Evolutionary conservation across 148 eudicot genomes (phyloP), one percentile per base, ranked within the genome.

Genomic region (Spergularia marina): DNA sequence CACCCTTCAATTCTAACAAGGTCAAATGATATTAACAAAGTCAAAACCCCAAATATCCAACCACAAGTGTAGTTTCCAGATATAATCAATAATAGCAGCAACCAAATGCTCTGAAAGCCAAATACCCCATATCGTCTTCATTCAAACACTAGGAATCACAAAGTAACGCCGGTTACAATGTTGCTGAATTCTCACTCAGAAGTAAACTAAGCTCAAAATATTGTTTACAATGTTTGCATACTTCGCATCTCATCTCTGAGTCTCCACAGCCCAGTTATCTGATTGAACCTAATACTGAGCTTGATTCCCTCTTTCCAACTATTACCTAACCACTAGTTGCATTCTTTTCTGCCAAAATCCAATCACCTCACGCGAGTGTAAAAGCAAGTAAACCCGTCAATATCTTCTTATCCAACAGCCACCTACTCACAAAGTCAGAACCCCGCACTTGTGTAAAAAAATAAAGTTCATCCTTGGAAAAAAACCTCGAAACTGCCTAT

Each of bases 241-340:
- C 25, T 47, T 12, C 18, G 41, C 53, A 20, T 8, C 41, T 58
- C 13, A 3, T 60, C 53, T 58, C 8, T 23, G 66, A 10, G 64
- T 61, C 4, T n/a, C 18, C 53, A 72, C 36, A 64, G 53, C 53
- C 62, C 62, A 39, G 52, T 8, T 18, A 58, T 41, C 14, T 5
- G 13, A 52, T 30, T 47, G 14, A 12, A n/a, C 30, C 17, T 13
- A 51, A 44, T 10, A 36, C 34, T 8, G 49, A 57, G 41, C 17
- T 57, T 25, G 23, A 66, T 18, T n/a, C 78, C 70, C 13, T 64
- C 20, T 63, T 34, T 63, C 47, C 47, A 34, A 36, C 67, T 63
- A 30, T 63, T 34, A 63, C 67, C 67, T 63, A 63, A 41, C 67
- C 68, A 64, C 68, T 63, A 63, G 9, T 18, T 12, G 18, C 13